phyloP scores from a whole-genome alignment of 139 green algal genomes.

The Pleodorina starrii region DNA sequence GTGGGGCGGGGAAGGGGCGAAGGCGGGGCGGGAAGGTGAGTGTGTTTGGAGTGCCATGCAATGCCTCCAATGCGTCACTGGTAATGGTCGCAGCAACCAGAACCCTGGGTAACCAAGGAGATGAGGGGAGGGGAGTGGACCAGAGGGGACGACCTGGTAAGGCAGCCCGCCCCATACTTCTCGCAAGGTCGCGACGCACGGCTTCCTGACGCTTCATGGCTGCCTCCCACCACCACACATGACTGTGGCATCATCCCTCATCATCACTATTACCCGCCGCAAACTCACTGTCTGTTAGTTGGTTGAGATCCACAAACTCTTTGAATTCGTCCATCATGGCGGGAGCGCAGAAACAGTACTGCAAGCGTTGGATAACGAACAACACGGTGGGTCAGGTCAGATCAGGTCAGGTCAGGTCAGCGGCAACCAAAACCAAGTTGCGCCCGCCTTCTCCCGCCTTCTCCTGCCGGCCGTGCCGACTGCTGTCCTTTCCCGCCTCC shows the following conservation, averaged over 20 bases:
- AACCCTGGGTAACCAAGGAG: too few relatives aligned
- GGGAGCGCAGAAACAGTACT: slow-evolving; percentile 33
- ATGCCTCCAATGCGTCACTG: too few relatives aligned
- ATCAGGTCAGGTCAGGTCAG: background rate
- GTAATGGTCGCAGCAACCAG: too few relatives aligned
- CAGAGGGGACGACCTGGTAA: background rate
- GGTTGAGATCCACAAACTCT: background rate
- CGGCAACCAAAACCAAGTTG: background rate
- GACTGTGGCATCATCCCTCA: background rate
- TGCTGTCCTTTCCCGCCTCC: background rate
- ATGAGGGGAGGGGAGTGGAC: background rate
- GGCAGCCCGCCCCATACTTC: background rate
- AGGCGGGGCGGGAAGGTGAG: background rate
- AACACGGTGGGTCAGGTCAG: background rate
- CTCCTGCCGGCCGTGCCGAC: background rate
- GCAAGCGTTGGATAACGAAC: background rate
- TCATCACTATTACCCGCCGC: background rate
- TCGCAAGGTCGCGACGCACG: background rate
- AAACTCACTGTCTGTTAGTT: slow-evolving; percentile 5
- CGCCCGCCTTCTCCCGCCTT: background rate
- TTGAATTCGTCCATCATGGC: slow-evolving; percentile 6
- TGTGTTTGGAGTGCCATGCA: too few relatives aligned
- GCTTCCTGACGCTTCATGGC: background rate
- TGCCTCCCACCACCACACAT: background rate
- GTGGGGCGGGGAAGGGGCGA: background rate